Conservation (phyloP, 805 yeast species). For the Wickerhamomyces sydowiorum region DNA sequence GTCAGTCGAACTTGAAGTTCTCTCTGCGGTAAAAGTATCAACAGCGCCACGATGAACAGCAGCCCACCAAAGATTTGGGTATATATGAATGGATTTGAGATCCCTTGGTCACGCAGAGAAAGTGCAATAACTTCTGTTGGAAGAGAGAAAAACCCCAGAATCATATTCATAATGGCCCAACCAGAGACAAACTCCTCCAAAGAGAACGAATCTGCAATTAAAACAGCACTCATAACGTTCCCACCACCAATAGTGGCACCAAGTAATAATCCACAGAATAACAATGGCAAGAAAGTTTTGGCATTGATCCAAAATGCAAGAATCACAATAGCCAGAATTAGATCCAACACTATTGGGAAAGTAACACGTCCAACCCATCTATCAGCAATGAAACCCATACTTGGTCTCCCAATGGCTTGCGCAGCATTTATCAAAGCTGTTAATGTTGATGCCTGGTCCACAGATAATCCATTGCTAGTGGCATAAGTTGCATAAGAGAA, state of each 20-base stretch:
- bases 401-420: conserved; percentile 44
- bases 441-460: conserved; percentile 37
- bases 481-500: conserved; percentile 43
- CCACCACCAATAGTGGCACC: conserved; percentile 42
- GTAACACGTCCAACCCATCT: conserved; percentile 38
- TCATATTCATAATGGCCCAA: conserved; percentile 32
- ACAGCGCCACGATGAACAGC: conserved; percentile 34
- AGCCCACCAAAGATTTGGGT: conserved; percentile 57
- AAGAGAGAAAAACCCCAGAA: conserved; percentile 30
- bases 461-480: conserved; percentile 40
- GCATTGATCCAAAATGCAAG: conserved; percentile 44
- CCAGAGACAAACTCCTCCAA: conserved; percentile 32
- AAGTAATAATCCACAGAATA: conserved; percentile 34
- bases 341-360: conserved; percentile 32
- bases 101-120: conserved; percentile 28
- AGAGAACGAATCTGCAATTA: conserved; percentile 34
- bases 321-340: conserved; percentile 28
- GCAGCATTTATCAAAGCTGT: conserved; percentile 43
- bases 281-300: conserved; percentile 31
- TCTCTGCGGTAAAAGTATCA: conserved; percentile 40
- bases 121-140: conserved; percentile 55
- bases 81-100: conserved; percentile 41
- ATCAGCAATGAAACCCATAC: conserved; percentile 42
- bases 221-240: conserved; percentile 35
- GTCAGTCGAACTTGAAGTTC: conserved; percentile 41